Conservation (phyloP, 345 rosid species). For the Sisymbrium irio region DNA sequence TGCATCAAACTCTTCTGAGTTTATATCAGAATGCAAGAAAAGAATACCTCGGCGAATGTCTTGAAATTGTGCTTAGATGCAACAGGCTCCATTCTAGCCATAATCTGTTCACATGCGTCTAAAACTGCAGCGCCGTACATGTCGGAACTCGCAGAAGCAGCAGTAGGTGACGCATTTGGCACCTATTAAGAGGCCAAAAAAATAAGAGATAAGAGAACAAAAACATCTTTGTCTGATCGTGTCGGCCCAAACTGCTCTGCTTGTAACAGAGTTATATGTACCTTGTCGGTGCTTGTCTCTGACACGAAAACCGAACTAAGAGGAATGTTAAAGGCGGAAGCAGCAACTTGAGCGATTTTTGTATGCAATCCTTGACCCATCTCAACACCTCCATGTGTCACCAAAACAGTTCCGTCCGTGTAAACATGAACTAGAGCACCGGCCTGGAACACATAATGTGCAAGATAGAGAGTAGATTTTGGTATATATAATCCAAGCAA, state of each 20-base stretch:
- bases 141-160: constrained; percentile 99
- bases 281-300: constrained; percentile 99
- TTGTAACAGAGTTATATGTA: constrained; percentile 29
- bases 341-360: constrained; percentile 96
- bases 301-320: constrained; percentile 85
- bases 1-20: too few species aligned
- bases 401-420: constrained; percentile 96
- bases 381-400: constrained; percentile 97
- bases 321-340: constrained; percentile 83
- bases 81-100: too few species aligned
- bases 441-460: constrained; percentile 50
- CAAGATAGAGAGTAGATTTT: too few species aligned
- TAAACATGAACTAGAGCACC: constrained; percentile 97
- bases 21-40: too few species aligned
- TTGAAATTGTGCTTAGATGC: too few species aligned
- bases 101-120: too few species aligned
- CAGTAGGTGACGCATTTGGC: constrained; percentile 95
- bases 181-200: constrained; percentile 47
- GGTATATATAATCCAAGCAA: constrained; percentile 5
- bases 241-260: background rate
- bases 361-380: constrained; percentile 99
- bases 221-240: background rate
- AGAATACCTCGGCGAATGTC: too few species aligned
- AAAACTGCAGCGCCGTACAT: constrained; percentile 94
- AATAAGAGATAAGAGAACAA: constrained; percentile 5